Base-by-base conservation (phyloP, 2,329 filamentous ascomycete species). In the Xylaria sp. region DNA sequence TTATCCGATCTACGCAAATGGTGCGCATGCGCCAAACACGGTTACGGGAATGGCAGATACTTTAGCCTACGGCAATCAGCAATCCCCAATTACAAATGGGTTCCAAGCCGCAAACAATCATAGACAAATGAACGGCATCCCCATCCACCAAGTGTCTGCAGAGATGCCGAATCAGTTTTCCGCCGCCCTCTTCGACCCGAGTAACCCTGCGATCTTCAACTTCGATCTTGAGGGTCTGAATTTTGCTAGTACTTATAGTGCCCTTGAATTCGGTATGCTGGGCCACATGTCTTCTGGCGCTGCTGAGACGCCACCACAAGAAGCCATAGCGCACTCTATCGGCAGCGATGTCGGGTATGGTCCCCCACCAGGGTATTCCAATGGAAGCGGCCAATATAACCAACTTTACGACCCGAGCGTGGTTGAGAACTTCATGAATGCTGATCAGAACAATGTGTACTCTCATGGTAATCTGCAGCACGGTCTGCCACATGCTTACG, bases 191-290 rank as follows among this genome's bases (percentile, higher is more conserved):
- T 97, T 97, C 72, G 94, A 97, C 70, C 92, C 92, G 0, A 95
- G 92, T 73, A 95, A 98, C 74, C 92, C 94, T 3, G 91, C 93
- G 0, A 80, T 97, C 58, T 97, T 96, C 84, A 97, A 97, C 75
- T 97, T 98, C 76, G 94, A 98, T 75, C 87, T 97, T 11, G 93
- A 96, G 58, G 93, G 92, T 62, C 85, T 97, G 75, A 95, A 95
- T 75, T 99, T 98, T 76, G 94, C 93, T 59, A 98, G 95, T 74
- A 92, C 96, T 67, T 99, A 98, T 74, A 94, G 94, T 63, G 94
- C 94, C 17, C 84, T 97, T 76, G 95, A 98, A 76, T 97, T 98
- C 75, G 91, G 93, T 57, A 97, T 98, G 86, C 86, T 99, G 0
- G 93, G 92, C 28, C 94, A 98, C 75, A 96, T 99, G 91, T 92